phyloP scores from a whole-genome alignment of 352 stramenopile genomes.

The Pythium brassicae region DNA sequence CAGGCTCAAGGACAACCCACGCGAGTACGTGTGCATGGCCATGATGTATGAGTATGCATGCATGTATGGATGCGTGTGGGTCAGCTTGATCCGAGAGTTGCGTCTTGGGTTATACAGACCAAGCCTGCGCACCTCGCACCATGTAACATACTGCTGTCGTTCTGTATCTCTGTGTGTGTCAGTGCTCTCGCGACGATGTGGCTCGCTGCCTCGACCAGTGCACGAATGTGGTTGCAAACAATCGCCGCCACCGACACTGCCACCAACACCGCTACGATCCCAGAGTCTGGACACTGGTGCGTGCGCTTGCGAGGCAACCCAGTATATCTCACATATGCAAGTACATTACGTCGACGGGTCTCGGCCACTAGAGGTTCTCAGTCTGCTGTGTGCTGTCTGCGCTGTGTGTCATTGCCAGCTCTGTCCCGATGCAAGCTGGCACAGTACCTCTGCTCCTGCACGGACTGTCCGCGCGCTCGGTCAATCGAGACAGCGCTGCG shows the following conservation, averaged over 20 bases:
- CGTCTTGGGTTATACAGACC: too few relatives aligned
- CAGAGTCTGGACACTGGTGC: conserved; percentile 10
- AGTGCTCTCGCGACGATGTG: conserved; percentile 3
- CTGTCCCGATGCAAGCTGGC: background rate
- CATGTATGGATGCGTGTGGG: background rate
- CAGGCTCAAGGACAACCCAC: background rate
- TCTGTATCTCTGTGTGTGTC: background rate
- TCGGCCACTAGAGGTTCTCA: background rate
- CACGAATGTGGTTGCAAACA: background rate
- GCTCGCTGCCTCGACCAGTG: conserved; percentile 1
- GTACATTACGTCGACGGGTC: too few relatives aligned
- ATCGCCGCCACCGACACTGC: background rate
- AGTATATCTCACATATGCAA: background rate
- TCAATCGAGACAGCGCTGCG: conserved; percentile 39
- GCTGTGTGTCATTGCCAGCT: background rate
- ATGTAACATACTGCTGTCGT: too few relatives aligned
- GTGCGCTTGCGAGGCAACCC: background rate
- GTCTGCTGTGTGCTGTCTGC: background rate
- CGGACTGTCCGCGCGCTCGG: conserved; percentile 49
- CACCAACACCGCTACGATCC: background rate
- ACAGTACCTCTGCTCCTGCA: conserved; percentile 57
- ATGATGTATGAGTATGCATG: too few relatives aligned
- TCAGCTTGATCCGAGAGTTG: too few relatives aligned
- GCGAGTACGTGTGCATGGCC: conserved; percentile 1
- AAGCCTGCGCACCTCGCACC: too few relatives aligned